Base-by-base conservation (phyloP, 805 yeast species). In the Barnettozyma botsteinii region DNA sequence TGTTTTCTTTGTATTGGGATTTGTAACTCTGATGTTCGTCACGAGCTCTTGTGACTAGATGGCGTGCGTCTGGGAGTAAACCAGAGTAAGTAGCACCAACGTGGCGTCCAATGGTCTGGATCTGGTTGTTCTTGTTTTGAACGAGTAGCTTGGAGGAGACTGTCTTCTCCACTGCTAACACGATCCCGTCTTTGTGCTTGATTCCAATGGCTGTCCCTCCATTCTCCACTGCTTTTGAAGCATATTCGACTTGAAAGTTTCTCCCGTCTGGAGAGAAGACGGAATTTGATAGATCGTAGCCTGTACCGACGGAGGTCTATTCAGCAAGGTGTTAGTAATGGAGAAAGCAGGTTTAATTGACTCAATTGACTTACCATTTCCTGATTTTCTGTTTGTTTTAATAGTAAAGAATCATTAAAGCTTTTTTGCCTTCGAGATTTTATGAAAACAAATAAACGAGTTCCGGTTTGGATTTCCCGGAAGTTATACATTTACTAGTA, bases 191-290 rank as follows among this genome's bases (percentile, higher is more conserved):
- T 55, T 77, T 76, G 66, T 85, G 87, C 60, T 85, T 85, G 60
- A 93, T 81, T 30, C 97, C 99, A 53, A 93, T 72, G 17, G 97
- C 81, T 0, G 98, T 93, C 10, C 96, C 94, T 36, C 96, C 96
- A 56, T 88, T 89, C 64, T 93, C 99, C 3, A 91, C 98, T 2
- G 98, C 98, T 60, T 93, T 93, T 55, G 84, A 74, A 24, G 99
- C 99, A 57, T 93, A 93, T 64, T 93, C 98, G 15, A 93, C 98
- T 65, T 93, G 99, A 69, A 93, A 93, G 63, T 85, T 86, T 68
- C 95, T 76, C 30, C 95, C 95, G 61, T 87, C 96, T 64, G 73
- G 68, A n/a, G 71, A 64, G 68, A 93, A 93, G 47, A 91, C 96
- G 67, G 95, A 82, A 70, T 93, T 93, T 25, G 97, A 87, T 59